These are phyloP conservation scores for Penicillium sp. DNA, from an alignment of 2,329 filamentous ascomycete genomes.

Conservation along the genomic window DNA sequence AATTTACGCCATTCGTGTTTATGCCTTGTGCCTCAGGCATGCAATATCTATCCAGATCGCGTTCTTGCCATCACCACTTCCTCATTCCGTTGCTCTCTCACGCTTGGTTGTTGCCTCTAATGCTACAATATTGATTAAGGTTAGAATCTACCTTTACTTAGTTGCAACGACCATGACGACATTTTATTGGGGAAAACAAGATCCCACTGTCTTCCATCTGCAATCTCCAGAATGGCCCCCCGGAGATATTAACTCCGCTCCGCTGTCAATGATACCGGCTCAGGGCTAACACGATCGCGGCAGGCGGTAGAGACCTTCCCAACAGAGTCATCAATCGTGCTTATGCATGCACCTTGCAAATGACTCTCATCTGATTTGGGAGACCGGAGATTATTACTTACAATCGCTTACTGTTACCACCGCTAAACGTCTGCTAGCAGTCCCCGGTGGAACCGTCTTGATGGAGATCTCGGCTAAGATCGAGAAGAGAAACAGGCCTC, in stretches of 20 bases:
- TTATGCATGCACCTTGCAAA: not conserved
- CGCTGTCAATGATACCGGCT: not conserved
- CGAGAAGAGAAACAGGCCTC: slow-evolving; percentile 13
- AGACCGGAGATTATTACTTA: not conserved
- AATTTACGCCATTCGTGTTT: too few relatives aligned
- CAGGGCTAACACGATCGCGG: not conserved
- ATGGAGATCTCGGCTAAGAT: slow-evolving; percentile 5
- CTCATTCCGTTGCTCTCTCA: too few relatives aligned
- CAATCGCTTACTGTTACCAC: not conserved
- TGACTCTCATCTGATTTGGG: not conserved
- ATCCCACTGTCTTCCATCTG: not conserved
- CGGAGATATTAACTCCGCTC: slow-evolving; percentile 12
- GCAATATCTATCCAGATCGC: too few relatives aligned
- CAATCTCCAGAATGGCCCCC: not conserved
- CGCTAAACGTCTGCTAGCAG: not conserved
- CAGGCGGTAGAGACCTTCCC: not conserved
- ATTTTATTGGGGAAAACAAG: too few relatives aligned
- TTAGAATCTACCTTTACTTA: not conserved
- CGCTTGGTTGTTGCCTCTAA: too few relatives aligned
- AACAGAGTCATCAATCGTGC: not conserved
- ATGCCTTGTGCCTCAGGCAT: too few relatives aligned
- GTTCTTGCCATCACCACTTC: too few relatives aligned
- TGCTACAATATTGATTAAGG: too few relatives aligned
- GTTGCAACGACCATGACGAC: too few relatives aligned
- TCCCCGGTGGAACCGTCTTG: not conserved